Evolutionary conservation across 1,284 basidiomycete species (phyloP).

Genomic region (Pyrrhoderma noxium): DNA sequence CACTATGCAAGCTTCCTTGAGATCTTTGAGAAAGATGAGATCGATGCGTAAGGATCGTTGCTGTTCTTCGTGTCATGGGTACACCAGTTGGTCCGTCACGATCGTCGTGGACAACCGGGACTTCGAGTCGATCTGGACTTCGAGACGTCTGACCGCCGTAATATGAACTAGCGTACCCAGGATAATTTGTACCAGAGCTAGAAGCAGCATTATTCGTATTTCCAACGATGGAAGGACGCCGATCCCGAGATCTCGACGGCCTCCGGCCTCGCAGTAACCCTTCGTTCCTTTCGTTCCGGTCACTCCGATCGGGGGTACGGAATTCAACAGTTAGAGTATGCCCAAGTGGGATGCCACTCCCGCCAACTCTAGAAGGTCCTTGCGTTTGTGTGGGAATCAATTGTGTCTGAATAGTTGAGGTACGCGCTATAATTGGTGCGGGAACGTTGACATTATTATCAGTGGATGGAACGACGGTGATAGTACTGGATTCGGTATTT

Average conservation of each 20-base stretch:
- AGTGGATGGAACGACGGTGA: no score
- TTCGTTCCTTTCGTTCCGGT: conserved; percentile 7
- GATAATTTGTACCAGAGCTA: conserved; percentile 8
- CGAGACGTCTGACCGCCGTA: no score
- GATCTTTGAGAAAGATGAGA: not conserved
- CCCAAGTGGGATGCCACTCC: conserved; percentile 26
- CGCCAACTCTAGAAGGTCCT: not conserved
- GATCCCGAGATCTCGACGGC: conserved; percentile 5
- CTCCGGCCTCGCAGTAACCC: conserved; percentile 1
- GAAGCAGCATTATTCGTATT: not conserved
- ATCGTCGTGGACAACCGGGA: conserved; percentile 8
- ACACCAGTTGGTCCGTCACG: not conserved
- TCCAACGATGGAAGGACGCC: conserved; percentile 3
- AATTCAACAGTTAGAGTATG: conserved; percentile 53
- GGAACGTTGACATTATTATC: no score
- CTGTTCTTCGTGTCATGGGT: conserved; percentile 6
- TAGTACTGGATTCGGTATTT: not conserved
- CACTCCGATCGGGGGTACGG: conserved; percentile 21
- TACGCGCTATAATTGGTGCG: conserved; percentile 1
- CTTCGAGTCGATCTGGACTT: no score
- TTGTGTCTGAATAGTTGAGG: conserved; percentile 2
- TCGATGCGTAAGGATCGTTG: conserved; percentile 12
- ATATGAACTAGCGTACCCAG: not conserved
- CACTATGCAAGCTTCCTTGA: no score
- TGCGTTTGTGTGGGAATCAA: not conserved